Percentiles rank a stretch among this genome's conserved stretches.
phyloP scores from a whole-genome alignment of 805 yeast species.

The Monosporozyma aquatica region DNA sequence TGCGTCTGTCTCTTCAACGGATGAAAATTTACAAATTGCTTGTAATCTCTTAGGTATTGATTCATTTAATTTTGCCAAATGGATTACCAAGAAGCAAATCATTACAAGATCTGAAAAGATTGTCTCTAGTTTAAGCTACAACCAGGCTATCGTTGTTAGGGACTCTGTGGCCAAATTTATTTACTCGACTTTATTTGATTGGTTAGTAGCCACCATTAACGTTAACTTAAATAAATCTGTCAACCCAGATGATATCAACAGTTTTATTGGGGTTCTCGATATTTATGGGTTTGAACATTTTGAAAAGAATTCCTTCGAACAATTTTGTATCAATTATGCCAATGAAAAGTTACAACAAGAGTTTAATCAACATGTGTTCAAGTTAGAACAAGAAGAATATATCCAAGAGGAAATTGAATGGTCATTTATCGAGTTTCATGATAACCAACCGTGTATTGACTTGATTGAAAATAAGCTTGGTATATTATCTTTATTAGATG shows the following conservation, averaged over 20 bases:
- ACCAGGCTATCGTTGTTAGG: conserved; percentile 83
- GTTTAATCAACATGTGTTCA: conserved; percentile 94
- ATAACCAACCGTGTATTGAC: conserved; percentile 93
- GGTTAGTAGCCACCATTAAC: conserved; percentile 85
- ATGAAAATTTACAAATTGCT: conserved; percentile 75
- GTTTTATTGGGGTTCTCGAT: conserved; percentile 93
- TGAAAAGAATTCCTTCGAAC: conserved; percentile 89
- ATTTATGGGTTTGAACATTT: conserved; percentile 97
- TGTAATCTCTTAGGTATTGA: conserved; percentile 80
- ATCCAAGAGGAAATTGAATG: conserved; percentile 88
- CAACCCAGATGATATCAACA: conserved; percentile 39
- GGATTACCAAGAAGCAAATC: conserved; percentile 90
- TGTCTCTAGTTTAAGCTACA: conserved; percentile 68
- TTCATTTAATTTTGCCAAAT: conserved; percentile 65
- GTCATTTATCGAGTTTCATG: conserved; percentile 93
- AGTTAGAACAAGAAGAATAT: conserved; percentile 93
- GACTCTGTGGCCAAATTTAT: conserved; percentile 94
- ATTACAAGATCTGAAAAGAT: conserved; percentile 90
- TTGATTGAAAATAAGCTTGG: conserved; percentile 87
- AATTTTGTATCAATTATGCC: conserved; percentile 94
- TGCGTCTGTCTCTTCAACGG: conserved; percentile 62
- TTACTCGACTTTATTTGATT: conserved; percentile 85
- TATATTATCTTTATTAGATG: conserved; percentile 79
- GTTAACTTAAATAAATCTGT: conserved; percentile 59
- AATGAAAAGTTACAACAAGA: conserved; percentile 96